Base-by-base conservation (phyloP, 2,329 filamentous ascomycete genomes). In the Exophiala spinifera region DNA sequence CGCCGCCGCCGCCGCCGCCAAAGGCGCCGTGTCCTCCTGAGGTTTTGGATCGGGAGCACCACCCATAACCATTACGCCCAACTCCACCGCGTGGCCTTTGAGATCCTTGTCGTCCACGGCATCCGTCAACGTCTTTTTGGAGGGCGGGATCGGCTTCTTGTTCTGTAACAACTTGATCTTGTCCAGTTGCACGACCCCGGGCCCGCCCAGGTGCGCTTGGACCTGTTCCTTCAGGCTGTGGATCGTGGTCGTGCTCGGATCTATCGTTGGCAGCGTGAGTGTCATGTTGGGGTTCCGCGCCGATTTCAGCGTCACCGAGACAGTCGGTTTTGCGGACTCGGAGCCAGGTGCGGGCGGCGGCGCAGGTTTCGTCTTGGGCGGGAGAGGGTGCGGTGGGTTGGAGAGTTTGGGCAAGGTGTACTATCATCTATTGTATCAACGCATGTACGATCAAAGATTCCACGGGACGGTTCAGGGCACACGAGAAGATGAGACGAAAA, bases 121-220 rank as follows among this genome's bases (percentile, higher is more conserved):
- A 54, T 96, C 91, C 53, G 82, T 82, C 4, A 96, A 72, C 1
- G 87, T 84, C 74, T 92, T 94, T 62, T 95, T 65, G 7, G 51
- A 55, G 4, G 55, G 90, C 0, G 80, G 69, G 0, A 90, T 82
- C 0, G 92, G 92, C 72, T 96, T 95, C 76, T 94, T 95, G 71
- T 88, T 88, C 67, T 87, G 82, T 58, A 99, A 74, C 8, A 99
- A 74, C 74, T 91, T 91, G 68, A 97, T 83, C 77, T 95, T 96
- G 36, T 86, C 83, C n/a, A 82, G 59, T 4, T 71, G 64, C 31
- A 69, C 67, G 21, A 66, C 61, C 17, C 44, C 64, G 17, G 67
- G 60, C 5, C 61, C 72, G 21, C 79, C 75, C 4, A 86, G 81
- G 61, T 87, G 77, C 14, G 76, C 70, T 1, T 84, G 80, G 40